These are phyloP conservation scores for Peronospora destructor DNA, from an alignment of 352 stramenopile genomes.

Conservation along the genomic window DNA sequence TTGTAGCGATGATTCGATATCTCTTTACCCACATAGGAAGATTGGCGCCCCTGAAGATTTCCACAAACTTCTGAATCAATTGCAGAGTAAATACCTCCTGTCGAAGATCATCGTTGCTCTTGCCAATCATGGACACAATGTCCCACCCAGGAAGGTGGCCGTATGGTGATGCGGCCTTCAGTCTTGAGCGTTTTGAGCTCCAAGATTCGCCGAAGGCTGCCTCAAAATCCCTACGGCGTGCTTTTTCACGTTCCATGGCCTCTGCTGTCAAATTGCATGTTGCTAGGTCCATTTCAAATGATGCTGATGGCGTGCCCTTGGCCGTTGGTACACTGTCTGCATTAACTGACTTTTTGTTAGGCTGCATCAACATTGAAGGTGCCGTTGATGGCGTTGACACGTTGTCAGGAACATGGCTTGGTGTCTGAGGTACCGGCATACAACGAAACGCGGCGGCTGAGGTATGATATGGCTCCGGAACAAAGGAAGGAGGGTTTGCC, in stretches of 20 bases:
- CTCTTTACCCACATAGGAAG: constrained; percentile 93
- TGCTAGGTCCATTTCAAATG: constrained; percentile 56
- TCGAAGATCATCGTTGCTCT: constrained; percentile 97
- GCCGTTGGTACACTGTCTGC: neutral
- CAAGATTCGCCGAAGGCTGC: constrained; percentile 93
- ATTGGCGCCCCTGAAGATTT: constrained; percentile 93
- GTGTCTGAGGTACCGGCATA: constrained; percentile 51
- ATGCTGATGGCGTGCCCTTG: constrained; percentile 13
- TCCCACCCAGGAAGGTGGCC: constrained; percentile 89
- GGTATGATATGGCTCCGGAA: constrained; percentile 16
- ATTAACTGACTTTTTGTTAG: constrained; percentile 15
- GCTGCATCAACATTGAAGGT: constrained; percentile 23
- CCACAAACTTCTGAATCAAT: constrained; percentile 95
- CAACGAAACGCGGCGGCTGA: constrained; percentile 16
- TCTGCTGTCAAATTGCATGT: constrained; percentile 58
- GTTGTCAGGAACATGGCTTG: constrained; percentile 47
- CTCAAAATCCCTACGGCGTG: constrained; percentile 70
- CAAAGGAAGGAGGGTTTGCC: constrained; percentile 6
- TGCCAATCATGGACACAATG: constrained; percentile 95
- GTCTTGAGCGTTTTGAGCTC: constrained; percentile 88
- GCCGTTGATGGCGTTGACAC: constrained; percentile 48
- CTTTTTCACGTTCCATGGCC: constrained; percentile 75
- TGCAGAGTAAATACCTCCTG: constrained; percentile 99
- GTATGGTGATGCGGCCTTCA: constrained; percentile 84
- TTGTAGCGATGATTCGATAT: constrained; percentile 97